These are phyloP conservation scores for Escovopsis sp. DNA, from an alignment of 2,329 filamentous ascomycete species.

Conservation along the genomic window DNA sequence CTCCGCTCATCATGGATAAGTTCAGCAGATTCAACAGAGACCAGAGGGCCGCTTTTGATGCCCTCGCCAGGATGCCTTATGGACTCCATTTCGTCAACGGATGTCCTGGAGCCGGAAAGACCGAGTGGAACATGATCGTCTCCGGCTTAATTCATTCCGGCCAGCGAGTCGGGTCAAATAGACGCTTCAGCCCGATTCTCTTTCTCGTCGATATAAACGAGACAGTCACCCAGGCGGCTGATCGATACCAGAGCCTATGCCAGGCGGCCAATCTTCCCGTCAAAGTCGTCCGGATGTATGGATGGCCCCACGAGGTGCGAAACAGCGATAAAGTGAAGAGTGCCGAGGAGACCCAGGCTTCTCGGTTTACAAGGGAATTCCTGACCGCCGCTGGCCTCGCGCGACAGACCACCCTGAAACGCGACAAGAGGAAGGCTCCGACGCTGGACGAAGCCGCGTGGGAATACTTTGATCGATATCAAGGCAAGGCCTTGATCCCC, in stretches of 20 bases:
- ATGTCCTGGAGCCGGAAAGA: conserved; percentile 33
- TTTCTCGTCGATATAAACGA: conserved; percentile 34
- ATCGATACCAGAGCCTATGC: conserved; percentile 25
- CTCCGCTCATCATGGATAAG: conserved; percentile 12
- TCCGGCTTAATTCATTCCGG: conserved; percentile 23
- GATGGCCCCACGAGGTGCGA: conserved; percentile 24
- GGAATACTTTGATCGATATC: conserved; percentile 22
- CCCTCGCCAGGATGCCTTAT: conserved; percentile 23
- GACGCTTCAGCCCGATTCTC: conserved; percentile 20
- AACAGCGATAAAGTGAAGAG: conserved; percentile 17
- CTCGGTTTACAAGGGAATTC: conserved; percentile 21
- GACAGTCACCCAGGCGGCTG: conserved; percentile 29
- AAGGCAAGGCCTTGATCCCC: conserved; percentile 16
- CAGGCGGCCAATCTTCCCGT: conserved; percentile 19
- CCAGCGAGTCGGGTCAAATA: conserved; percentile 9
- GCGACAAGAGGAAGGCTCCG: conserved; percentile 16
- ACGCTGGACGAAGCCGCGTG: conserved; percentile 30
- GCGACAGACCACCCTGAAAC: conserved; percentile 4
- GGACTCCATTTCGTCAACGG: conserved; percentile 30
- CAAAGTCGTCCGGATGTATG: conserved; percentile 25
- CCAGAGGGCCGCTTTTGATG: conserved; percentile 22
- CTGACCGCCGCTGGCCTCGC: conserved; percentile 14
- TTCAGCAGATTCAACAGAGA: conserved; percentile 22
- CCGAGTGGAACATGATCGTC: conserved; percentile 30
- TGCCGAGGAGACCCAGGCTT: background rate